phyloP scores from a whole-genome alignment of 495 filamentous ascomycete species.

The Penicillium ochrochloron region DNA sequence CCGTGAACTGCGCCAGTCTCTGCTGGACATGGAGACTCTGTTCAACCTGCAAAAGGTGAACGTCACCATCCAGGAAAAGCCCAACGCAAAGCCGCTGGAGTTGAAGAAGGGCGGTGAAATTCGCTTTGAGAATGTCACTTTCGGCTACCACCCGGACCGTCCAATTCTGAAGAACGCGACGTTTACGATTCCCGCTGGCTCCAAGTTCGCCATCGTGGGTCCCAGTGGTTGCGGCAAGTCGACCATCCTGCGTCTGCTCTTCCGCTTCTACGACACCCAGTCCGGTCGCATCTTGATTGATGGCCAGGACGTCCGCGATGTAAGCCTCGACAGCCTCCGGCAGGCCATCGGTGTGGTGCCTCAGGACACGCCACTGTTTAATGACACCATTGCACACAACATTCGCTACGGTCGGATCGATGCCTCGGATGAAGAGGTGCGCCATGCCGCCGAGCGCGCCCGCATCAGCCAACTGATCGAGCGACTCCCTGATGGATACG shows the following conservation, averaged over 20 bases:
- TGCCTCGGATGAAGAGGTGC: constrained; percentile 73
- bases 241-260: constrained; percentile 85
- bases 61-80: constrained; percentile 76
- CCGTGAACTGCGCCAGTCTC: constrained; percentile 89
- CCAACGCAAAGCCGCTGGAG: constrained; percentile 70
- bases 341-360: constrained; percentile 93
- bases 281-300: constrained; percentile 87
- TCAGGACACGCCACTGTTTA: constrained; percentile 96
- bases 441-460: constrained; percentile 77
- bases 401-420: constrained; percentile 91
- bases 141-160: constrained; percentile 86
- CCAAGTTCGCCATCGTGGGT: constrained; percentile 94
- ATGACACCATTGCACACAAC: constrained; percentile 92
- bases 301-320: constrained; percentile 86
- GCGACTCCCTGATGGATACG: constrained; percentile 79
- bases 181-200: constrained; percentile 90
- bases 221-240: constrained; percentile 97
- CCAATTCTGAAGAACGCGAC: constrained; percentile 85
- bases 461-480: constrained; percentile 83
- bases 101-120: constrained; percentile 85
- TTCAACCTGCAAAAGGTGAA: constrained; percentile 99
- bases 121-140: constrained; percentile 90
- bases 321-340: constrained; percentile 80
- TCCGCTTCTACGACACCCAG: constrained; percentile 93
- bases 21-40: constrained; percentile 97